Evolutionary conservation across 805 yeast species (phyloP).

Genomic region (Vanderwaltozyma tropicalis): DNA sequence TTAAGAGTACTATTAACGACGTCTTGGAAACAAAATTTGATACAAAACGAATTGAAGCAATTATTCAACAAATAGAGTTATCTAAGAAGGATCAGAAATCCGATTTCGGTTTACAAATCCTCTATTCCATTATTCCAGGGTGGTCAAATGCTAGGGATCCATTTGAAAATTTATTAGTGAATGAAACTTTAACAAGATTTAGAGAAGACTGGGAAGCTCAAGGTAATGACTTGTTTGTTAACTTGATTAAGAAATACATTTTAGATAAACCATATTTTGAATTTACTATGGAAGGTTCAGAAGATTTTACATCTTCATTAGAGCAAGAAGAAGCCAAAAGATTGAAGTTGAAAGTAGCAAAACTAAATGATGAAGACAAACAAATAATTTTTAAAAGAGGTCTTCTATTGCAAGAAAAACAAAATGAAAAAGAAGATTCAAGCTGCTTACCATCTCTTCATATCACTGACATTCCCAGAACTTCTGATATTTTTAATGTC

Average conservation of each 20-base stretch:
- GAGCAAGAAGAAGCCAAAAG: constrained; percentile 48
- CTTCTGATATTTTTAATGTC: constrained; percentile 33
- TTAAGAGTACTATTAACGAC: constrained; percentile 38
- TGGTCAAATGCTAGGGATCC: constrained; percentile 84
- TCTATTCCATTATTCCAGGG: constrained; percentile 66
- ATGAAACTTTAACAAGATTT: constrained; percentile 48
- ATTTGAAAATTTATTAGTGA: constrained; percentile 54
- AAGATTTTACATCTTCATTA: constrained; percentile 40
- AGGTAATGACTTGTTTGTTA: constrained; percentile 50
- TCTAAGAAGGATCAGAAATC: constrained; percentile 79
- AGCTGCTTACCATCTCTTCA: constrained; percentile 72
- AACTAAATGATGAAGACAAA: constrained; percentile 46
- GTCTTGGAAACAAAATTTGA: constrained; percentile 40
- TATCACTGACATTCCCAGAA: constrained; percentile 59
- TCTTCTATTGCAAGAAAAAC: constrained; percentile 46
- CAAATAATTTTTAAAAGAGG: constrained; percentile 53
- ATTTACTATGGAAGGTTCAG: constrained; percentile 68
- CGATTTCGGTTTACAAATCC: constrained; percentile 73
- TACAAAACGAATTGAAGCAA: constrained; percentile 61
- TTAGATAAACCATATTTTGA: constrained; percentile 49
- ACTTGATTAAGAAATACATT: constrained; percentile 45
- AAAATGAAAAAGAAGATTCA: constrained; percentile 59
- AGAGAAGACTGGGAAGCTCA: constrained; percentile 43
- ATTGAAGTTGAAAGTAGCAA: constrained; percentile 34
- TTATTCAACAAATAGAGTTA: constrained; percentile 80